phyloP scores from a whole-genome alignment of 257 asterid genomes.

The Paraleonurus japonicus region DNA sequence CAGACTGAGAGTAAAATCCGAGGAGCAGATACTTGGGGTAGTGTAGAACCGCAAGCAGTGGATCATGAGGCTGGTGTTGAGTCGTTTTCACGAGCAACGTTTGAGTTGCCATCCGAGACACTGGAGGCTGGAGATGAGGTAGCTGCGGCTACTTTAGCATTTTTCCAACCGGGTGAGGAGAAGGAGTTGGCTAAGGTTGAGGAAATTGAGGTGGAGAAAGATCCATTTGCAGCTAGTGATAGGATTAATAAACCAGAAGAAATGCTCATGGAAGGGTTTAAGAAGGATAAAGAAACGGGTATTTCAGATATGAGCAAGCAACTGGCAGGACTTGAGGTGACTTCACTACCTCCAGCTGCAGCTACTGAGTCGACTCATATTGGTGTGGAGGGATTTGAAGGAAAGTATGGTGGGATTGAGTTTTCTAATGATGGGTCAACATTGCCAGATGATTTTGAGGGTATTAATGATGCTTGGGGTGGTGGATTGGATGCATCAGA shows the following conservation, averaged over 20 bases:
- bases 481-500: slow-evolving; percentile 99
- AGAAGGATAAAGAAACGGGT: slow-evolving; percentile 75
- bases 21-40: slow-evolving; percentile 86
- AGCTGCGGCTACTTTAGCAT: slow-evolving; percentile 61
- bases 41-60: slow-evolving; percentile 52
- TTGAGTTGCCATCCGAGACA: slow-evolving; percentile 90
- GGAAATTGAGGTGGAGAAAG: slow-evolving; percentile 73
- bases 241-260: slow-evolving; percentile 82
- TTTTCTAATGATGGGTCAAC: slow-evolving; percentile 77
- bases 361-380: slow-evolving; percentile 91
- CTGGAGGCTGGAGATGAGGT: slow-evolving; percentile 88
- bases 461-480: slow-evolving; percentile 94
- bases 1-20: slow-evolving; percentile 90
- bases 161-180: slow-evolving; percentile 58
- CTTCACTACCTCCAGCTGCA: slow-evolving; percentile 86
- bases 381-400: slow-evolving; percentile 97
- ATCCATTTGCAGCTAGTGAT: slow-evolving; percentile 98
- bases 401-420: slow-evolving; percentile 96
- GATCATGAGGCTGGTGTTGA: slow-evolving; percentile 72
- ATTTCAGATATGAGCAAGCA: slow-evolving; percentile 75
- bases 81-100: slow-evolving; percentile 45
- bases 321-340: slow-evolving; percentile 84
- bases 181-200: slow-evolving; percentile 63
- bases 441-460: slow-evolving; percentile 87
- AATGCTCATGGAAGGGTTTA: slow-evolving; percentile 78